Evolutionary conservation across 768 basidiomycete genomes (phyloP), one percentile per base, ranked within the genome.

Genomic region (Lactarius hengduanensis): DNA sequence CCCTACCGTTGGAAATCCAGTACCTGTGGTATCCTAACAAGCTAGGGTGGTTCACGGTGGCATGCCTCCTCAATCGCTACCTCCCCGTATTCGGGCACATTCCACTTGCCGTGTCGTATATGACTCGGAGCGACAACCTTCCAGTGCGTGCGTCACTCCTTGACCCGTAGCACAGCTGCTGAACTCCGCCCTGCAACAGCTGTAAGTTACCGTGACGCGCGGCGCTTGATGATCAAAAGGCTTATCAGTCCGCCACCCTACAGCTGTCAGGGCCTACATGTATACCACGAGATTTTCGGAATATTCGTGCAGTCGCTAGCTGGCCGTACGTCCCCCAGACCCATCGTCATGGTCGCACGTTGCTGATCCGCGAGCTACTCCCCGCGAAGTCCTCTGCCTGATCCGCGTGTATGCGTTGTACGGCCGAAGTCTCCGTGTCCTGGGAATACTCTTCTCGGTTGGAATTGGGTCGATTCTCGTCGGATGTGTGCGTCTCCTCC

Each of bases 41-140:
- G 3, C 80, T 77, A 63, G 74, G 72, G 2, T 69, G 71, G 22
- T 79, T 80, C 57, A 76, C 82, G 2, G 76, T 77, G 26, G 77
- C 79, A 70, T 84, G 84, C 71, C 79, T 83, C 53, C 60, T 83
- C 47, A 83, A 83, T 64, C 81, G 84, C 11, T 86, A 86, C 62
- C 70, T 81, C 38, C 76, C 81, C 1, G 73, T 82, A 54, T 73
- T 82, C 40, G 80, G 78, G 13, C 67, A 72, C 40, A 66, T 74
- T 11, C 72, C 71, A 1, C 62, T 74, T 22, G 70, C 68, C 34
- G 66, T 64, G 2, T 71, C 70, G 26, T 74, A 73, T 26, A 20
- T 9, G 5, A 0, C 30, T 8, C 30, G 8, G 8, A 7, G 26
- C 22, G 28, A 8, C 28, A n/a, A 13, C 28, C 5, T n/a, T 20